Conservation (phyloP, 2,329 filamentous ascomycete species). For the Proliferodiscus dingleyae region DNA sequence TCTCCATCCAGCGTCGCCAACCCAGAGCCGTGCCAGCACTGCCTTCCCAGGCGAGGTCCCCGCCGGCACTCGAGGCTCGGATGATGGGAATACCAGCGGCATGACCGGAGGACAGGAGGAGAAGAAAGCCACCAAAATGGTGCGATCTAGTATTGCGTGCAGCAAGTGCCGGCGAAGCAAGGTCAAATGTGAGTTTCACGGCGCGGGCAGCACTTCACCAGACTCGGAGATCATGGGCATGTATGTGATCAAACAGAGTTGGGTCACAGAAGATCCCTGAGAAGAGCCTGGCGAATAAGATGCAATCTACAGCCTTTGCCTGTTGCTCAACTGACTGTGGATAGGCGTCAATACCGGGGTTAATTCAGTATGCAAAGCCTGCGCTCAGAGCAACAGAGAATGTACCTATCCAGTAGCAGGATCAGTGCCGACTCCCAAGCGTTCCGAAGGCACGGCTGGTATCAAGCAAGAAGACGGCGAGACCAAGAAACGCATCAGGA, state of each 20-base stretch:
- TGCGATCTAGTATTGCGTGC: constrained; percentile 79
- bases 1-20: constrained; percentile 29
- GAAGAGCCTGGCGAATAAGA: too few species aligned
- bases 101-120: constrained; percentile 36
- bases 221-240: background rate
- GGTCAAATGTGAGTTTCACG: constrained; percentile 65
- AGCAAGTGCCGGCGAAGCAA: constrained; percentile 72
- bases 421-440: constrained; percentile 28
- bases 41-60: constrained; percentile 20
- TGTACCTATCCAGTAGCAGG: constrained; percentile 64
- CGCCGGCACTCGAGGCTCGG: constrained; percentile 21
- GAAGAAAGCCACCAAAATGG: constrained; percentile 43
- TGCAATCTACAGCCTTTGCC: background rate
- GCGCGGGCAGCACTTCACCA: background rate
- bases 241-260: background rate
- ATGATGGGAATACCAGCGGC: constrained; percentile 24
- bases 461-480: constrained; percentile 36
- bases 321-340: constrained; percentile 7
- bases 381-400: constrained; percentile 64
- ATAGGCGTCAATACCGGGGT: constrained; percentile 59
- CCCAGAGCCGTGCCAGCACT: constrained; percentile 22
- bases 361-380: constrained; percentile 67
- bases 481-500: constrained; percentile 38
- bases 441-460: constrained; percentile 25
- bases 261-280: background rate